Percentiles rank a stretch among this genome's conserved stretches.
Evolutionary conservation across 768 basidiomycete species (phyloP).

Genomic region (Macrocybe gigantea): DNA sequence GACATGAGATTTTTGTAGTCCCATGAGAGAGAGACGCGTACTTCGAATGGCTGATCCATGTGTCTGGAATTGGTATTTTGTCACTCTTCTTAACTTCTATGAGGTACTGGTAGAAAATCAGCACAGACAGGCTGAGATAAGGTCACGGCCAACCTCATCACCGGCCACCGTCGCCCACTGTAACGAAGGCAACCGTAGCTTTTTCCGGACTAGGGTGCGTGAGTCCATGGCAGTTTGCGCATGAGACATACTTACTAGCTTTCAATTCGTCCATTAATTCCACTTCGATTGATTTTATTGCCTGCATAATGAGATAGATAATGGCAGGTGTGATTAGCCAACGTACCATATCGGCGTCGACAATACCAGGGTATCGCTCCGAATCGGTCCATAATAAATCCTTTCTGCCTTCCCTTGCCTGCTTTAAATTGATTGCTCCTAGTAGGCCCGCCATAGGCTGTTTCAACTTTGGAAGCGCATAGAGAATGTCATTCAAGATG

Average conservation of each 20-base stretch:
- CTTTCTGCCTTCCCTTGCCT: slow-evolving; percentile 62
- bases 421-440: slow-evolving; percentile 48
- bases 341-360: slow-evolving; percentile 56
- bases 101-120: slow-evolving; percentile 48
- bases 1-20: not conserved
- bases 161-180: slow-evolving; percentile 61
- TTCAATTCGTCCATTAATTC: slow-evolving; percentile 74
- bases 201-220: slow-evolving; percentile 54
- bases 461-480: slow-evolving; percentile 60
- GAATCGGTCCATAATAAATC: slow-evolving; percentile 61
- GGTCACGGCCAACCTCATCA: slow-evolving; percentile 52
- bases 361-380: slow-evolving; percentile 43
- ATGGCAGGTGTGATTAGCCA: not conserved
- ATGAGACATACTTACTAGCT: slow-evolving; percentile 34
- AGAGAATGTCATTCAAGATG: slow-evolving; percentile 67
- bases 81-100: slow-evolving; percentile 66
- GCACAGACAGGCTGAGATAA: not conserved
- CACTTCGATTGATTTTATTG: slow-evolving; percentile 58
- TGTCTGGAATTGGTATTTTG: slow-evolving; percentile 42
- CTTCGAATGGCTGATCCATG: slow-evolving; percentile 69
- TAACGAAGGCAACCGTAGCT: slow-evolving; percentile 66
- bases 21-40: slow-evolving; percentile 15
- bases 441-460: slow-evolving; percentile 49
- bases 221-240: not conserved
- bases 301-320: slow-evolving; percentile 30